Evolutionary conservation across 2,329 filamentous ascomycete genomes (phyloP).

Genomic region (Verticillium nonalfalfae): DNA sequence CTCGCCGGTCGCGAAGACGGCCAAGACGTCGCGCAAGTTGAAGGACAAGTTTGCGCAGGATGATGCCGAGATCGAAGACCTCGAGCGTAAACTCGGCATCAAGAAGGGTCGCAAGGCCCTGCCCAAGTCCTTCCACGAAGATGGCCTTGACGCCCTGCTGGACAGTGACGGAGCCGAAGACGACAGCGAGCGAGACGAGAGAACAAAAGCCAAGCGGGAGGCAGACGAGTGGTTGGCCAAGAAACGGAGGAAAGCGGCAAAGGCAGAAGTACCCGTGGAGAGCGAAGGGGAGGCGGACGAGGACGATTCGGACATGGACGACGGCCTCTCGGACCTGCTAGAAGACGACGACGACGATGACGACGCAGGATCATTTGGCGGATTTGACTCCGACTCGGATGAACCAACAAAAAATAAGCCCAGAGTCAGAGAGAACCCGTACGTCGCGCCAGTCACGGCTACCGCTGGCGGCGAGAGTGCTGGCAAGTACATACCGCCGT

Average conservation of each 20-base stretch:
- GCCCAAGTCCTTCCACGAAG: slow-evolving; percentile 68
- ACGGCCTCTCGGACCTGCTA: slow-evolving; percentile 15
- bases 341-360: slow-evolving; percentile 18
- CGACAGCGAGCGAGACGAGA: slow-evolving; percentile 21
- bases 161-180: slow-evolving; percentile 46
- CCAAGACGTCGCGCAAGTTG: slow-evolving; percentile 41
- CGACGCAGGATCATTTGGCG: slow-evolving; percentile 28
- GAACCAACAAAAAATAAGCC: slow-evolving; percentile 17
- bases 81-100: slow-evolving; percentile 84
- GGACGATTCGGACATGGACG: slow-evolving; percentile 16
- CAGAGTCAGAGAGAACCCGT: slow-evolving; percentile 74
- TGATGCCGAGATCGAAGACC: slow-evolving; percentile 78
- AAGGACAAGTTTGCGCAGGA: slow-evolving; percentile 60
- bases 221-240: slow-evolving; percentile 54
- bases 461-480: background rate
- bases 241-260: slow-evolving; percentile 44
- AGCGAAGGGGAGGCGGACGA: slow-evolving; percentile 19
- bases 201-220: slow-evolving; percentile 47
- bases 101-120: slow-evolving; percentile 68
- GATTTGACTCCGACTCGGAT: slow-evolving; percentile 27
- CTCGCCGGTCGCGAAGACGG: slow-evolving; percentile 16
- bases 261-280: slow-evolving; percentile 13
- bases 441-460: slow-evolving; percentile 61
- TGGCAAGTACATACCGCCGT: slow-evolving; percentile 83
- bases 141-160: slow-evolving; percentile 75